A percentile compares a stretch with the other conserved stretches of the same genome.
These are phyloP conservation scores for Delitschia confertaspora DNA, from an alignment of 495 filamentous ascomycete species.

Conservation along the genomic window DNA sequence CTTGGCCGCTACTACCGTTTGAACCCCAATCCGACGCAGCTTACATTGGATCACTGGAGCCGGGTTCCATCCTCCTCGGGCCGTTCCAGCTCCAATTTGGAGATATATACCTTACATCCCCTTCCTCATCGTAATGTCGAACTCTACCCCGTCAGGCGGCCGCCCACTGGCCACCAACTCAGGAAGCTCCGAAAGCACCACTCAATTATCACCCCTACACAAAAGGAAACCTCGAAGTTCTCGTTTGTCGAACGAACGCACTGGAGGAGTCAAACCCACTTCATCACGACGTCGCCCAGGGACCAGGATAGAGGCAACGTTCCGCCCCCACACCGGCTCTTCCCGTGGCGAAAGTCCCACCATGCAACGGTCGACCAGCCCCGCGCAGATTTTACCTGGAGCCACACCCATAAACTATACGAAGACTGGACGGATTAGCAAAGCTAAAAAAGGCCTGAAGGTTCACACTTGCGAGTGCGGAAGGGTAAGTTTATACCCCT, in stretches of 20 bases:
- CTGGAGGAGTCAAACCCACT: slow-evolving; percentile 17
- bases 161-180: slow-evolving; percentile 24
- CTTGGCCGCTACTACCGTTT: slow-evolving; percentile 16
- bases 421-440: slow-evolving; percentile 35
- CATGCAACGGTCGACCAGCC: slow-evolving; percentile 26
- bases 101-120: slow-evolving; percentile 24
- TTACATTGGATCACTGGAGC: slow-evolving; percentile 26
- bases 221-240: slow-evolving; percentile 21
- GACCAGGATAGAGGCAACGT: slow-evolving; percentile 18
- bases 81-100: slow-evolving; percentile 10
- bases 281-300: slow-evolving; percentile 24
- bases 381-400: slow-evolving; percentile 22
- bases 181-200: slow-evolving; percentile 18
- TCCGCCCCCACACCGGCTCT: slow-evolving; percentile 24
- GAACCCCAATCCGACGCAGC: slow-evolving; percentile 17
- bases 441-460: slow-evolving; percentile 35
- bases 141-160: slow-evolving; percentile 22
- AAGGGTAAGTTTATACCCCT: slow-evolving; percentile 30
- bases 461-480: slow-evolving; percentile 36
- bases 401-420: slow-evolving; percentile 29
- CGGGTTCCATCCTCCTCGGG: slow-evolving; percentile 23
- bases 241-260: slow-evolving; percentile 23
- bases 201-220: slow-evolving; percentile 11
- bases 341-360: slow-evolving; percentile 23
- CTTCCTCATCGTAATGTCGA: slow-evolving; percentile 18